phyloP scores from a whole-genome alignment of 2,329 filamentous ascomycete species.

The Epicoccum sorghinum region DNA sequence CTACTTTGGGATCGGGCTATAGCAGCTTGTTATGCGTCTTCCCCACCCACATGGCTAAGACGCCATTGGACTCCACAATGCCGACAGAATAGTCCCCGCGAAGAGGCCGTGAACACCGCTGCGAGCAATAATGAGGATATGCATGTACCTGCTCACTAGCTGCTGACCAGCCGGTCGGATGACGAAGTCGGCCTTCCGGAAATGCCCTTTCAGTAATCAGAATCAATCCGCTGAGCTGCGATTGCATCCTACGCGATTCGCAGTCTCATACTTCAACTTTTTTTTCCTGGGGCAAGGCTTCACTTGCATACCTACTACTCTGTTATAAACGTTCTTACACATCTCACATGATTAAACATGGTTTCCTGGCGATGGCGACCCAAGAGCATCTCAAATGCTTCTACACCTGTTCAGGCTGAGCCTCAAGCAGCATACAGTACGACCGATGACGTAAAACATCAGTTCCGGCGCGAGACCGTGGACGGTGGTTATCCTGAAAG shows the following conservation, averaged over 20 bases:
- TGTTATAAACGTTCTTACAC: neutral
- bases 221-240: neutral
- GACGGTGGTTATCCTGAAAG: constrained; percentile 16
- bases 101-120: constrained; percentile 14
- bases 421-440: neutral
- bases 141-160: constrained; percentile 9
- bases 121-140: neutral
- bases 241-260: neutral
- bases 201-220: constrained; percentile 2
- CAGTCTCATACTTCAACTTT: neutral
- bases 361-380: constrained; percentile 23
- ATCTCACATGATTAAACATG: constrained; percentile 3
- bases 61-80: constrained; percentile 34
- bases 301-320: neutral
- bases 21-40: constrained; percentile 4
- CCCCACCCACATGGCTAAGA: constrained; percentile 15
- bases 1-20: constrained; percentile 9
- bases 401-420: neutral
- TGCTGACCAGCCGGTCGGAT: constrained; percentile 2
- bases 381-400: constrained; percentile 16
- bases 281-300: neutral
- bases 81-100: constrained; percentile 23
- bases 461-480: constrained; percentile 17
- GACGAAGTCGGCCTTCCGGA: constrained; percentile 9
- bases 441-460: constrained; percentile 1